Evolutionary conservation across 2,329 filamentous ascomycete species (phyloP).

Genomic region (Colletotrichum sp.): DNA sequence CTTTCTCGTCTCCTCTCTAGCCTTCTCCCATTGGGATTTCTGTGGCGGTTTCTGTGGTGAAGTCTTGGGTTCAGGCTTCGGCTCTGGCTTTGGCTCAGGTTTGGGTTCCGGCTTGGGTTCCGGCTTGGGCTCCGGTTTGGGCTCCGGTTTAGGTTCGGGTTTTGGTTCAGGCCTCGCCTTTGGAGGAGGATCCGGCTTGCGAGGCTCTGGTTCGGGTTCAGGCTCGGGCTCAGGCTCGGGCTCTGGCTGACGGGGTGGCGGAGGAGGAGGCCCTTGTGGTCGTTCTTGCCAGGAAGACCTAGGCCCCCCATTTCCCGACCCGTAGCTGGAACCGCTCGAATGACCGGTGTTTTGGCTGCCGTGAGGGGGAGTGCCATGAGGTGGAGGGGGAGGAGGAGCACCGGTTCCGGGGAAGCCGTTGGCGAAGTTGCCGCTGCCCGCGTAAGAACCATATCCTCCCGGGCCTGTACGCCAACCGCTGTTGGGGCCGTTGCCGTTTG

Average conservation of each 20-base stretch:
- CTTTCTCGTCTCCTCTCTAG: conserved; percentile 66
- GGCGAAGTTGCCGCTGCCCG: conserved; percentile 18
- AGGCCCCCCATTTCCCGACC: conserved; percentile 33
- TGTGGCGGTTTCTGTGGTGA: conserved; percentile 3
- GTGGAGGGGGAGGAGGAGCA: conserved; percentile 17
- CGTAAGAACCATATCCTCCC: conserved; percentile 13
- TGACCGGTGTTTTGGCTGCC: conserved; percentile 17
- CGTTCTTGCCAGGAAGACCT: conserved; percentile 44
- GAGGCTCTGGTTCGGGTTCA: conserved; percentile 24
- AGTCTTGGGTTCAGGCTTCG: conserved; percentile 25
- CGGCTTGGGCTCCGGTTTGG: conserved; percentile 20
- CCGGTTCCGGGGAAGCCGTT: conserved; percentile 14
- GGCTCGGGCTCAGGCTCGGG: conserved; percentile 22
- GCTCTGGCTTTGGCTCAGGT: conserved; percentile 20
- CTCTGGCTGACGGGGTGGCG: conserved; percentile 24
- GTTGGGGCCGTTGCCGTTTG: conserved; percentile 12
- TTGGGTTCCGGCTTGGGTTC: neutral
- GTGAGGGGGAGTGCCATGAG: conserved; percentile 21
- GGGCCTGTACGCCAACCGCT: conserved; percentile 8
- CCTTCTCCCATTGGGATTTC: conserved; percentile 28
- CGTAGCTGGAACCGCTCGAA: conserved; percentile 26
- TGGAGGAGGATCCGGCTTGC: conserved; percentile 28
- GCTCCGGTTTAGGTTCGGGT: conserved; percentile 23
- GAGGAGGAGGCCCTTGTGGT: conserved; percentile 19
- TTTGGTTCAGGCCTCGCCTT: conserved; percentile 23